Evolutionary conservation across 352 stramenopile species (phyloP).

Genomic region (Phytopythium oedochilum): DNA sequence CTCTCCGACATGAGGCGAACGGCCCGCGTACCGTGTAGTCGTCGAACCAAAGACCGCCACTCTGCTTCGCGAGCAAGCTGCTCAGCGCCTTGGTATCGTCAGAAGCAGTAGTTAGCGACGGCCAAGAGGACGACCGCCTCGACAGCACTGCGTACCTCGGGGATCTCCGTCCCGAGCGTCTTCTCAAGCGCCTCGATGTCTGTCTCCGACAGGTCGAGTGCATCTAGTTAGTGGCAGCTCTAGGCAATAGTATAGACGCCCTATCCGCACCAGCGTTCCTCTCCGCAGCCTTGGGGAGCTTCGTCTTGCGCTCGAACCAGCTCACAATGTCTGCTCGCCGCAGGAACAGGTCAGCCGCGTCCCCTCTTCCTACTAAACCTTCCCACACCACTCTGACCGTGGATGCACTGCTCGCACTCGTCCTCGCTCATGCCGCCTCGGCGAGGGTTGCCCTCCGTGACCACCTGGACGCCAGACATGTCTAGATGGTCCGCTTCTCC

Average conservation of each 20-base stretch:
- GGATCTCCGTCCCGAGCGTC: slow-evolving; percentile 48
- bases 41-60: slow-evolving; percentile 80
- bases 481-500: not conserved
- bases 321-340: slow-evolving; percentile 61
- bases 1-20: too few species aligned
- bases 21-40: slow-evolving; percentile 59
- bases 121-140: too few species aligned
- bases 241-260: not conserved
- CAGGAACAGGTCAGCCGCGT: not conserved
- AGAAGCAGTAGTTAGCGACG: too few species aligned
- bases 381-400: slow-evolving; percentile 26
- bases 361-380: not conserved
- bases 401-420: slow-evolving; percentile 78
- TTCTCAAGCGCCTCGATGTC: slow-evolving; percentile 76
- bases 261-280: slow-evolving; percentile 33
- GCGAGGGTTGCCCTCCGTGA: slow-evolving; percentile 65
- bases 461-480: slow-evolving; percentile 76
- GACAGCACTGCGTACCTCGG: slow-evolving; percentile 26
- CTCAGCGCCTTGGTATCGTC: slow-evolving; percentile 47
- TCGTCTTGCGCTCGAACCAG: slow-evolving; percentile 80
- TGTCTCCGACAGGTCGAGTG: slow-evolving; percentile 8
- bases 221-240: not conserved
- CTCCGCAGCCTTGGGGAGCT: slow-evolving; percentile 39
- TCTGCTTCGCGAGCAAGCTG: slow-evolving; percentile 69
- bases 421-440: slow-evolving; percentile 77